Evolutionary conservation across 768 basidiomycete species (phyloP), one percentile per base, ranked within the genome.

Genomic region (Coprinopsis cinerea): DNA sequence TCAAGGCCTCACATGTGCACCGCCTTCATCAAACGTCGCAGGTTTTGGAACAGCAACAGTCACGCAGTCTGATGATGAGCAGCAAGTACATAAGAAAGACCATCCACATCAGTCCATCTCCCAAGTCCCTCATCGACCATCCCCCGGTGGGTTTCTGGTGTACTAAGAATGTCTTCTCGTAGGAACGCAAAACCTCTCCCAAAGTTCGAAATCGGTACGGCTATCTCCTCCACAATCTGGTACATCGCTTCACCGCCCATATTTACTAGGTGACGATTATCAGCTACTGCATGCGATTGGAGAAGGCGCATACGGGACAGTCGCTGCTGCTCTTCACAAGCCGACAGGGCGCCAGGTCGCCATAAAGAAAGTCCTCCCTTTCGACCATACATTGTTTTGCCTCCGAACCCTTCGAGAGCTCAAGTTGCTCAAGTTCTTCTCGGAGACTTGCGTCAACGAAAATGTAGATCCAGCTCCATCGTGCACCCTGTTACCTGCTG

Each of bases 341-440:
- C 86, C 88, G 4, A 81, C 83, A 6, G 81, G 84, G 26, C 81
- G 82, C 52, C 81, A 90, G 64, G 92, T 97, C 14, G 94, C 93
- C 36, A 94, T 95, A 71, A 97, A 95, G 78, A 92, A 91, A 69
- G 86, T 96, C 59, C 81, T 88, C 35, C 93, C 92, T 7, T 95
- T 96, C 66, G 93, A 95, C 60, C 93, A 95, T 63, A 85, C 89
- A 26, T 75, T 95, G 65, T 95, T 93, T 71, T 91, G 88, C 59
- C 70, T 95, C 62, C 78, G 87, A 51, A 97, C 93, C 1, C 72
- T 96, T 46, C 79, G 93, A 53, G 94, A 96, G 70, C 76, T 96
- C 64, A 95, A 96, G 70, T 74, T 96, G 17, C 76, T 88, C 64
- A 86, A 85, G 64, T 88, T 88, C 72, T 87, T 89, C 67, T 85